Base-by-base conservation (phyloP, 257 asterid genomes). In the Solanum commersonii region DNA sequence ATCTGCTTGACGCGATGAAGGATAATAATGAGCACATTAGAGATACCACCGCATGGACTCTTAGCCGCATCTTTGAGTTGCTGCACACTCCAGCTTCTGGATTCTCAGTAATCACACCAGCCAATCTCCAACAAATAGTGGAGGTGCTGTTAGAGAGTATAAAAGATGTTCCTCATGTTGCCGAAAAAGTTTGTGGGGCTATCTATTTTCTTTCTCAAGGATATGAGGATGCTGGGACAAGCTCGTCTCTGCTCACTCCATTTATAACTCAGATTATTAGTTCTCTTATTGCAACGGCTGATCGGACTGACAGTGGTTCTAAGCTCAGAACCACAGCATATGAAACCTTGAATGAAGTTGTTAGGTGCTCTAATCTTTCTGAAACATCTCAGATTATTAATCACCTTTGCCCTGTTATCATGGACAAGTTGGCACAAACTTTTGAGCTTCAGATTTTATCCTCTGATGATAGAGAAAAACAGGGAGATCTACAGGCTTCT, bases 41-140 rank as follows among this genome's bases (percentile, higher is more conserved):
- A 91, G 98, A 93, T 91, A 94, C 97, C 22, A 96, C 99, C 35
- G 99, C 99, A 9, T 95, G 99, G 99, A 96, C 99, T 85, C 98
- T 96, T 71, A 92, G 98, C 84, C 98, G 98, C 83, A 94, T 96
- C 85, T 95, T 95, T 85, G 98, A 96, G 94, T 89, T 96, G 65
- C 87, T 94, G 90, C 99, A 96, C 90, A 82, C 90, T 38, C 98
- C 98, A 35, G 91, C 92, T 22, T 60, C 92, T 79, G 96, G 97
- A 86, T 93, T 92, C 87, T 90, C 98, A 31, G 95, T 95, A 73
- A 91, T 94, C 87, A 90, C 98, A 8, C 93, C 94, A 65, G 93
- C 91, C 78, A 95, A 96, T 84, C 92, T 94, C 89, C 96, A 92
- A 67, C 84, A 82, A 35, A 91, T 95, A 27, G 89, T 94, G 88